phyloP scores from a whole-genome alignment of 805 yeast genomes.

The Candida loeiensis region DNA sequence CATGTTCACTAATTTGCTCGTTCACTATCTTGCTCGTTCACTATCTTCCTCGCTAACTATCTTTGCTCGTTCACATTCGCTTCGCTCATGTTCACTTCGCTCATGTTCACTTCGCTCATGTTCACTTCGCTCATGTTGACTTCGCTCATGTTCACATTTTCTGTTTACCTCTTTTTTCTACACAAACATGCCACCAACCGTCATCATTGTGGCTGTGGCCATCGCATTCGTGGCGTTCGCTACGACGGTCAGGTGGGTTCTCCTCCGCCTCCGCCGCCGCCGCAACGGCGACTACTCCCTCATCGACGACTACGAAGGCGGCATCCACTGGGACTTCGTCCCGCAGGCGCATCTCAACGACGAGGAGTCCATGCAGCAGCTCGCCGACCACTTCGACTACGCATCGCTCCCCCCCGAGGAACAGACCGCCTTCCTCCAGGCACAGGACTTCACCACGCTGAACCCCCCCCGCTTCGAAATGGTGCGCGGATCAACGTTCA shows the following conservation, averaged over 20 bases:
- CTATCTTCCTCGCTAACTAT: no score
- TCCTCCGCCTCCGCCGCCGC: constrained; percentile 2
- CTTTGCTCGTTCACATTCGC: no score
- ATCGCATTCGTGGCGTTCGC: constrained; percentile 2
- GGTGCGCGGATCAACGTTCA: constrained; percentile 31
- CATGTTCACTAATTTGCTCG: no score
- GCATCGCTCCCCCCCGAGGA: constrained; percentile 39
- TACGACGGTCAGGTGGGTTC: neutral
- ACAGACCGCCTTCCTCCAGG: constrained; percentile 32
- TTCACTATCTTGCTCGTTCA: no score
- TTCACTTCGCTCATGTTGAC: no score
- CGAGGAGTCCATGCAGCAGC: constrained; percentile 32
- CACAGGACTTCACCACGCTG: constrained; percentile 29
- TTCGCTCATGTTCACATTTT: neutral
- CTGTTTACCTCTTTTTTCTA: neutral
- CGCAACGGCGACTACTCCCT: constrained; percentile 10
- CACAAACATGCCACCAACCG: constrained; percentile 1
- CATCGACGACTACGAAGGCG: constrained; percentile 9
- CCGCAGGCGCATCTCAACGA: constrained; percentile 40
- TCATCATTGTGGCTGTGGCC: constrained; percentile 2
- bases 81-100: neutral
- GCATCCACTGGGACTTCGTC: constrained; percentile 10
- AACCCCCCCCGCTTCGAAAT: constrained; percentile 32
- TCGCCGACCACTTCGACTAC: constrained; percentile 37
- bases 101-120: no score